These are phyloP conservation scores for Sphagnum contortum DNA, from an alignment of 225 moss, liverwort and hornwort genomes.

Conservation along the genomic window DNA sequence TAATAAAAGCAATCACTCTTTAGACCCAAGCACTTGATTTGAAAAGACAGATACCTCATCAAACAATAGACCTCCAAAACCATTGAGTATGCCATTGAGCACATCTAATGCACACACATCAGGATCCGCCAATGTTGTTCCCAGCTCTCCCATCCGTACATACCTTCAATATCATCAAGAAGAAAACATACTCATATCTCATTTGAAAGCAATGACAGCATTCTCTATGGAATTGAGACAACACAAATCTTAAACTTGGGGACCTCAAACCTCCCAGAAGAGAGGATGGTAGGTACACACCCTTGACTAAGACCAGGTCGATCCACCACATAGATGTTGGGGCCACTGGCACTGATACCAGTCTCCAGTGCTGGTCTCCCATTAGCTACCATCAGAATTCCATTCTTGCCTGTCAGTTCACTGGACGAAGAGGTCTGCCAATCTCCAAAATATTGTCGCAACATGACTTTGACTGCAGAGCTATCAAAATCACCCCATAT, in stretches of 20 bases:
- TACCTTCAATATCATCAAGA: conserved; percentile 7
- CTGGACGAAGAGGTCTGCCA: conserved; percentile 8
- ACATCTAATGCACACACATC: conserved; percentile 28
- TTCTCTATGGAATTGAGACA: too few species aligned
- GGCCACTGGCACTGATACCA: conserved; percentile 13
- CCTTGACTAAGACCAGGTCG: conserved; percentile 31
- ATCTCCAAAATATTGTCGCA: conserved; percentile 10
- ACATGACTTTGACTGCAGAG: conserved; percentile 9
- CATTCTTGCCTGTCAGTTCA: too few species aligned
- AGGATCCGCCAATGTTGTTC: conserved; percentile 24
- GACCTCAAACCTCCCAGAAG: not conserved
- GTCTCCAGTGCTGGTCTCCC: conserved; percentile 3
- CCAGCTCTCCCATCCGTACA: conserved; percentile 33
- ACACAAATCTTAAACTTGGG: not conserved
- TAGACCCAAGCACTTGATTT: too few species aligned
- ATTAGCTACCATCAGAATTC: not conserved
- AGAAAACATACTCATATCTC: not conserved
- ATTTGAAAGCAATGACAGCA: not conserved
- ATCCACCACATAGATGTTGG: conserved; percentile 17
- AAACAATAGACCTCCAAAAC: conserved; percentile 27
- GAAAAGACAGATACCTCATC: conserved; percentile 15
- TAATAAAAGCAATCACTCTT: too few species aligned
- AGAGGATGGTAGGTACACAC: conserved; percentile 3
- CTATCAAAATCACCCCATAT: conserved; percentile 35
- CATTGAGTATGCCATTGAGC: conserved; percentile 26